Conservation (phyloP, 257 asterid genomes). For the Coffea eugenioides region DNA sequence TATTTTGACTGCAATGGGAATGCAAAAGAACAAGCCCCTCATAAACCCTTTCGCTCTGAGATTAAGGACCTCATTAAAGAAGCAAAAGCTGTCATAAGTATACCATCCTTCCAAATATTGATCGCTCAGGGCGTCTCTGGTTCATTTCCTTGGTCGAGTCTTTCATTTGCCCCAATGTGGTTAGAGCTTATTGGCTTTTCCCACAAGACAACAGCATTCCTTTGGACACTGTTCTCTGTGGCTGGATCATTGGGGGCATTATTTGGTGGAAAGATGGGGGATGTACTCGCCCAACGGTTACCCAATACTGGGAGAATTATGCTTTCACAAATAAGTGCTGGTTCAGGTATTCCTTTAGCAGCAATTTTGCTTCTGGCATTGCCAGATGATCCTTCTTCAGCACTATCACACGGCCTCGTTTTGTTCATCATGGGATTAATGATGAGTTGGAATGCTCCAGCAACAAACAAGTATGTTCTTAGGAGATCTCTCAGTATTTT, state of each 20-base stretch:
- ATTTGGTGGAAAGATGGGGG: slow-evolving; percentile 89
- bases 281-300: slow-evolving; percentile 48
- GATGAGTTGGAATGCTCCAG: slow-evolving; percentile 82
- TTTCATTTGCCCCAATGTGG: slow-evolving; percentile 82
- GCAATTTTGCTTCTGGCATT: slow-evolving; percentile 67
- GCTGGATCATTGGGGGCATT: slow-evolving; percentile 69
- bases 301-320: slow-evolving; percentile 82
- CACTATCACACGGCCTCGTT: slow-evolving; percentile 55
- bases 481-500: neutral
- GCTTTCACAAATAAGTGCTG: slow-evolving; percentile 80
- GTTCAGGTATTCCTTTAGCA: slow-evolving; percentile 72
- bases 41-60: slow-evolving; percentile 41
- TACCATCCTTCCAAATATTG: slow-evolving; percentile 65
- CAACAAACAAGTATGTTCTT: slow-evolving; percentile 73
- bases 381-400: slow-evolving; percentile 67
- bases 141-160: slow-evolving; percentile 72
- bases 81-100: slow-evolving; percentile 61
- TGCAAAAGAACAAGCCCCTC: slow-evolving; percentile 32
- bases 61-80: slow-evolving; percentile 52
- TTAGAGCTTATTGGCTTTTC: slow-evolving; percentile 86
- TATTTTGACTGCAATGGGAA: slow-evolving; percentile 38
- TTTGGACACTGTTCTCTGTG: slow-evolving; percentile 57
- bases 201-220: slow-evolving; percentile 59
- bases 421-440: slow-evolving; percentile 65
- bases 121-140: slow-evolving; percentile 83